Conservation (phyloP, 305 asterid species). For the Coffea humblotiana region DNA sequence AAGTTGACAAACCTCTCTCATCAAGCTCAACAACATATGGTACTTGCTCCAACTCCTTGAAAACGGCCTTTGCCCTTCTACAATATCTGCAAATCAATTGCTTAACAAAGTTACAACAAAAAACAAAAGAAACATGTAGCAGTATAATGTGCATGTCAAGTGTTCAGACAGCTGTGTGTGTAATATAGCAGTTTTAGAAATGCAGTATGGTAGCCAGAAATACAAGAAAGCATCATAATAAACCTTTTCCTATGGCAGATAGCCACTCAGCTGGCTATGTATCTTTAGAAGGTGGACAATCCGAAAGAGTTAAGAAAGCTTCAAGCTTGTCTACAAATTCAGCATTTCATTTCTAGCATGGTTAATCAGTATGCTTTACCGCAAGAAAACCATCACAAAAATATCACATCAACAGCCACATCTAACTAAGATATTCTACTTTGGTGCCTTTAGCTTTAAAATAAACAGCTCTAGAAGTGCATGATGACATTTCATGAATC, state of each 20-base stretch:
- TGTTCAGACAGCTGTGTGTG: neutral
- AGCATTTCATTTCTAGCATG: neutral
- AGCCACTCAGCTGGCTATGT: neutral
- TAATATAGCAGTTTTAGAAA: neutral
- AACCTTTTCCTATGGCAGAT: neutral
- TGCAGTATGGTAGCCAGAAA: neutral
- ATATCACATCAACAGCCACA: too few species aligned
- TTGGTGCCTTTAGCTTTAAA: neutral
- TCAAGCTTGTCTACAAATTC: neutral
- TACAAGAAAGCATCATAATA: neutral
- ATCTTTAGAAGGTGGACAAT: neutral
- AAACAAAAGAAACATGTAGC: neutral
- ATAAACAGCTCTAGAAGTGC: neutral
- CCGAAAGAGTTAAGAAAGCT: neutral
- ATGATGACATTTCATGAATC: neutral
- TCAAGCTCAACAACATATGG: constrained; percentile 85
- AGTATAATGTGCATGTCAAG: constrained; percentile 7
- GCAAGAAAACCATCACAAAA: neutral
- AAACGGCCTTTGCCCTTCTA: constrained; percentile 81
- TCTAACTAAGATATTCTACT: neutral
- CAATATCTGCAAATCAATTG: constrained; percentile 62
- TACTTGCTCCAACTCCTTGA: constrained; percentile 73
- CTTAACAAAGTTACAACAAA: constrained; percentile 5
- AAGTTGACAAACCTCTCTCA: constrained; percentile 61
- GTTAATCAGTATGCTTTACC: neutral